Evolutionary conservation across 805 yeast genomes (phyloP), one percentile per base, ranked within the genome.

Genomic region (Candida adriatica): DNA sequence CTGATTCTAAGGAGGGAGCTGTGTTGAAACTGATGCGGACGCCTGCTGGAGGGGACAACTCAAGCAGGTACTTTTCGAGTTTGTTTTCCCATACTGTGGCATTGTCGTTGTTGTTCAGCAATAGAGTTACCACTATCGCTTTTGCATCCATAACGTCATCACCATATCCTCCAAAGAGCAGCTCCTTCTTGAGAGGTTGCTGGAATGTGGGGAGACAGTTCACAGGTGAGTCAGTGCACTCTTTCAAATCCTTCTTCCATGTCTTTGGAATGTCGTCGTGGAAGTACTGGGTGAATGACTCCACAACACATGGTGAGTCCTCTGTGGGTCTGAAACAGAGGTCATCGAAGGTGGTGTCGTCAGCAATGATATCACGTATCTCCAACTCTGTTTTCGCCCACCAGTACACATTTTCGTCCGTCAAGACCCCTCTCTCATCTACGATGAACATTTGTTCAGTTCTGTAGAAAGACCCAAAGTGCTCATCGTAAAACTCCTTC

Each of bases 401-500:
- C 97, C 97, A 90, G 40, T 75, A 52, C 14, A 88, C 50, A 2
- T 77, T 74, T 1, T 73, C 76, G 66, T 85, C 84, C 19, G 69
- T 66, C 20, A 90, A 59, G 0, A 90, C 79, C 0, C 84, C 85
- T 4, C 82, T 65, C 14, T 74, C 74, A 44, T 79, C 79, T 3
- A 78, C 73, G 6, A 90, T 62, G 42, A 84, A 83, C 0, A 85
- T 59, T 56, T 90, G 97, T 48, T 86, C 90, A 5, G 85, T 74
- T 45, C 96, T 67, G 59, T 81, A 92, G 62, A 92, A 90, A 23
- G 94, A 95, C 1, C 96, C 96, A 56, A 90, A 90, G 39, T 75
- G 73, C 14, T 69, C 67, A 52, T 92, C 96, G 51, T 75, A 90
- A 44, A 64, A 76, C 33, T 65, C 60, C 46, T 79, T 77, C 46